phyloP scores from a whole-genome alignment of 1,284 basidiomycete species.

The Macrocybe sp. region DNA sequence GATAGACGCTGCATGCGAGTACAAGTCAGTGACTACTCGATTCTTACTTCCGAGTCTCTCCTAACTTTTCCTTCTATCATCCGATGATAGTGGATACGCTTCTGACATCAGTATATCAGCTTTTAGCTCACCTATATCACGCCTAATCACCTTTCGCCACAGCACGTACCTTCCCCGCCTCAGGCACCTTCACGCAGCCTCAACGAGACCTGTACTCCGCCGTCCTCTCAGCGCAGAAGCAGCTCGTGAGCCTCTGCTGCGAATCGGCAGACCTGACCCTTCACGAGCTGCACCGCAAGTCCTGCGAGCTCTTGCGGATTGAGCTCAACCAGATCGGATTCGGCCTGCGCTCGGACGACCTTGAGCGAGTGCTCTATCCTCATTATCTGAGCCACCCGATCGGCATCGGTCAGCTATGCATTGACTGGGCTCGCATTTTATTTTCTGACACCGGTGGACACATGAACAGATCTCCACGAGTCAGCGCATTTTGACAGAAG shows the following conservation, averaged over 20 bases:
- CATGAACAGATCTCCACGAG: constrained; percentile 70
- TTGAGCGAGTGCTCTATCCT: constrained; percentile 80
- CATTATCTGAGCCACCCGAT: constrained; percentile 87
- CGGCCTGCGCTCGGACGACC: constrained; percentile 53
- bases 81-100: constrained; percentile 72
- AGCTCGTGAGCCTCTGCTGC: constrained; percentile 58
- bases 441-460: not conserved
- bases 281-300: constrained; percentile 77
- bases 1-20: constrained; percentile 89
- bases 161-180: constrained; percentile 89
- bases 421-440: constrained; percentile 1
- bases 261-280: constrained; percentile 43
- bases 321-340: constrained; percentile 88
- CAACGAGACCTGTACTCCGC: constrained; percentile 89
- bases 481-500: constrained; percentile 47
- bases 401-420: constrained; percentile 59
- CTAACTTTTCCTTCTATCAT: constrained; percentile 1
- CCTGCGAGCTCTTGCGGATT: constrained; percentile 62
- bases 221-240: constrained; percentile 74
- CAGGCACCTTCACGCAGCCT: constrained; percentile 73
- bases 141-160: constrained; percentile 8
- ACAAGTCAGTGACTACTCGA: constrained; percentile 50
- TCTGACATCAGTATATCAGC: constrained; percentile 84
- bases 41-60: not conserved
- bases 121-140: constrained; percentile 1